A percentile compares a stretch with the other conserved stretches of the same genome.
These are phyloP conservation scores for Paramecium pentaurelia DNA, from an alignment of 73 alveolate genomes.

Conservation along the genomic window DNA sequence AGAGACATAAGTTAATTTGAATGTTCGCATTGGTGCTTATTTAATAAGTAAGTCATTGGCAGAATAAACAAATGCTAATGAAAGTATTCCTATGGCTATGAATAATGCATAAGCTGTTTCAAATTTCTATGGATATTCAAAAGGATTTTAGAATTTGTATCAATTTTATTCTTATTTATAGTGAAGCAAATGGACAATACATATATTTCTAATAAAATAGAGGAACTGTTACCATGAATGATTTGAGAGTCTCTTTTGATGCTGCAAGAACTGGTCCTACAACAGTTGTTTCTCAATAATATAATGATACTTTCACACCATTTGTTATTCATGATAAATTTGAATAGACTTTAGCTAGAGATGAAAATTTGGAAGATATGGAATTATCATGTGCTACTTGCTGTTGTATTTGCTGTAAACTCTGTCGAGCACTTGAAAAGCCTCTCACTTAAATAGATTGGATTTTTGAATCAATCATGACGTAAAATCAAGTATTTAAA, in stretches of 20 bases:
- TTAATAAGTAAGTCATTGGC: neutral
- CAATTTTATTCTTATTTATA: neutral
- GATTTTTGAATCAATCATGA: neutral
- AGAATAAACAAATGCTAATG: neutral
- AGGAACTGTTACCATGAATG: neutral
- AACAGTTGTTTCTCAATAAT: neutral
- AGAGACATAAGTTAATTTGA: neutral
- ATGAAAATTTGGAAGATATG: neutral
- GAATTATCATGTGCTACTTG: neutral
- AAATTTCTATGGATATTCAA: neutral
- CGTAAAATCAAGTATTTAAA: neutral
- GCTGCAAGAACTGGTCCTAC: neutral
- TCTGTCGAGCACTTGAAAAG: neutral
- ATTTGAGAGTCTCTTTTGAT: neutral
- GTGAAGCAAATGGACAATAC: neutral
- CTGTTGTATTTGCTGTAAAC: neutral
- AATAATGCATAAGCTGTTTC: neutral
- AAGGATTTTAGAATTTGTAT: neutral
- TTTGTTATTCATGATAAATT: slow-evolving; percentile 22
- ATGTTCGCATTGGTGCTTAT: slow-evolving; percentile 13
- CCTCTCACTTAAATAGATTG: neutral
- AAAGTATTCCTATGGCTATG: neutral
- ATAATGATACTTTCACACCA: neutral
- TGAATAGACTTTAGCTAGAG: neutral
- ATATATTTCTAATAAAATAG: neutral